phyloP scores from a whole-genome alignment of 805 yeast genomes.

The Brettanomyces sp. region DNA sequence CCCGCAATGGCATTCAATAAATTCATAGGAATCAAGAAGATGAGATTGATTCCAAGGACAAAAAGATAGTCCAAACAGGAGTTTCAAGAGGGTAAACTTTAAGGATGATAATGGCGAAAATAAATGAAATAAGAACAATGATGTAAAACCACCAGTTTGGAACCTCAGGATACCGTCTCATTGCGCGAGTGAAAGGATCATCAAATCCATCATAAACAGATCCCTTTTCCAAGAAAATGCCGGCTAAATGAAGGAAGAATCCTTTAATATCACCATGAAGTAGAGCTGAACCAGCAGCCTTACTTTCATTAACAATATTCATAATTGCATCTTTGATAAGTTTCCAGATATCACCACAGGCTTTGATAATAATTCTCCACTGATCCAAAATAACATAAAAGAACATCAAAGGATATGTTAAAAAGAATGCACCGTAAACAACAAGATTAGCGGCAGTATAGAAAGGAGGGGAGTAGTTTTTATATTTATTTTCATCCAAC shows the following conservation, averaged over 20 bases:
- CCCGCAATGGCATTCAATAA: slow-evolving; percentile 57
- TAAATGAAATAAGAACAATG: slow-evolving; percentile 36
- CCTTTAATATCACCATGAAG: slow-evolving; percentile 1
- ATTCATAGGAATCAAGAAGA: slow-evolving; percentile 53
- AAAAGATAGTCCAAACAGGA: slow-evolving; percentile 58
- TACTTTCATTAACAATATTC: neutral
- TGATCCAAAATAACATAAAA: slow-evolving; percentile 51
- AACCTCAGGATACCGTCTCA: slow-evolving; percentile 53
- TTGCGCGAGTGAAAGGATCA: slow-evolving; percentile 30
- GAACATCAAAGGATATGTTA: slow-evolving; percentile 53
- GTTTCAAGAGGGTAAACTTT: slow-evolving; percentile 39
- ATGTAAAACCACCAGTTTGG: slow-evolving; percentile 65
- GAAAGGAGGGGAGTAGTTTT: slow-evolving; percentile 55
- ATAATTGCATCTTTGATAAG: neutral
- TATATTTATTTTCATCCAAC: slow-evolving; percentile 39
- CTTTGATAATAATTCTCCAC: slow-evolving; percentile 35
- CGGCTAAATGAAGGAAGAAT: neutral
- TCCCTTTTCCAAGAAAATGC: slow-evolving; percentile 1
- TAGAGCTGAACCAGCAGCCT: neutral
- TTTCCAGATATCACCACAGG: slow-evolving; percentile 6
- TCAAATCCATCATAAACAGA: slow-evolving; percentile 22
- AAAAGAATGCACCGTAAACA: slow-evolving; percentile 55
- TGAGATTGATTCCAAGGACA: slow-evolving; percentile 43
- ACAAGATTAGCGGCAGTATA: slow-evolving; percentile 49
- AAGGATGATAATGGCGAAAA: slow-evolving; percentile 31